Evolutionary conservation across 441 rosid species (phyloP).

Genomic region (Erodium moschatum): DNA sequence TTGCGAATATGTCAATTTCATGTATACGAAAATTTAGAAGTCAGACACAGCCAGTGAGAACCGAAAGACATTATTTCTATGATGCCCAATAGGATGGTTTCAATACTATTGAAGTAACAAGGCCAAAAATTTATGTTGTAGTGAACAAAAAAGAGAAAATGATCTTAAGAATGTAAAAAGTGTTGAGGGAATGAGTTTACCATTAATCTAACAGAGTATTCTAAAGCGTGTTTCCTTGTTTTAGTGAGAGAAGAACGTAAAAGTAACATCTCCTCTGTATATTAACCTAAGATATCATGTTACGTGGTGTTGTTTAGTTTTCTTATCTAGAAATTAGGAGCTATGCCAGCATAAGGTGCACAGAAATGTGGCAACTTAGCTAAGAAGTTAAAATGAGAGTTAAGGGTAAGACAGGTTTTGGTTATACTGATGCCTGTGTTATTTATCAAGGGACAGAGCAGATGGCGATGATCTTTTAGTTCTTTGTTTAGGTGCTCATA

Average conservation of each 20-base stretch:
- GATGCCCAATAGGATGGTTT: no score
- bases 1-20: no score
- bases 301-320: background rate
- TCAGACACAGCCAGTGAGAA: no score
- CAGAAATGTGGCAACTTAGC: background rate
- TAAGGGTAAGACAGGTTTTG: background rate
- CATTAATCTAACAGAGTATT: background rate
- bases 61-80: no score
- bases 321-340: background rate
- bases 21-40: no score
- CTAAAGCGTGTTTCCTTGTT: background rate
- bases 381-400: background rate
- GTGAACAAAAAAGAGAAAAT: no score
- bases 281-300: background rate
- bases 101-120: no score
- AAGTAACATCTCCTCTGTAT: background rate
- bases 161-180: no score
- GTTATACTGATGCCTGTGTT: background rate
- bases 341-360: background rate
- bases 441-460: background rate
- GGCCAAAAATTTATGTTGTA: no score
- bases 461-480: background rate
- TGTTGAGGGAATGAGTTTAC: background rate
- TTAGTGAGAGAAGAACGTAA: background rate
- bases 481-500: conserved; percentile 1